Evolutionary conservation across 192 early-diverging fungal genomes (phyloP).

Genomic region (Glomus cerebriforme): DNA sequence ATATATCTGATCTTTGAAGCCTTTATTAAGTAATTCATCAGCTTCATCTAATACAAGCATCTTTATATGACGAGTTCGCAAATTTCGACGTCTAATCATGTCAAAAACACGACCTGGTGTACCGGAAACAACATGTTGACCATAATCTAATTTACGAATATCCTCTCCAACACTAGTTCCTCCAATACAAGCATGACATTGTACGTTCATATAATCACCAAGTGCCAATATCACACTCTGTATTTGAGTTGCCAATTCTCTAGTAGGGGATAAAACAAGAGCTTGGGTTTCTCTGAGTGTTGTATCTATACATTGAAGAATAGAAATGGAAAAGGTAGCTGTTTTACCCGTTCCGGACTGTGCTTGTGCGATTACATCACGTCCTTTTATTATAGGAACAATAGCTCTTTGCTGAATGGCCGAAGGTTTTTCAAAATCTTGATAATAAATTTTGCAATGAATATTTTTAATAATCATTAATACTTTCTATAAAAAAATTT

Average conservation of each 20-base stretch:
- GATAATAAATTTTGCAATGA: not conserved
- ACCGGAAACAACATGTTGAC: constrained; percentile 91
- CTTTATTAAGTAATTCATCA: constrained; percentile 90
- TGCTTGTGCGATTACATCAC: constrained; percentile 96
- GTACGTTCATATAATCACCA: constrained; percentile 97
- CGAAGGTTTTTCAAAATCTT: constrained; percentile 95
- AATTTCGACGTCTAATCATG: constrained; percentile 87
- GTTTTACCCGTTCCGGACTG: constrained; percentile 99
- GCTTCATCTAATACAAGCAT: constrained; percentile 98
- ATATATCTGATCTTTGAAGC: constrained; percentile 98
- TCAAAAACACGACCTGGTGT: constrained; percentile 97
- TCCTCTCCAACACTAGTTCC: constrained; percentile 93
- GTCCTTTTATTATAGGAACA: constrained; percentile 79
- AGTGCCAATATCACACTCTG: constrained; percentile 89
- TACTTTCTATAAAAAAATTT: not conserved
- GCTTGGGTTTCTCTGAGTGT: constrained; percentile 88
- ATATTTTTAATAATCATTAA: not conserved
- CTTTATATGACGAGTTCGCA: constrained; percentile 85
- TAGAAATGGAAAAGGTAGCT: constrained; percentile 94
- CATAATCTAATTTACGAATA: constrained; percentile 87
- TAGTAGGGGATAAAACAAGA: constrained; percentile 90
- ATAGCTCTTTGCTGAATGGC: constrained; percentile 99
- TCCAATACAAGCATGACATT: constrained; percentile 94
- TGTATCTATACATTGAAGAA: constrained; percentile 89
- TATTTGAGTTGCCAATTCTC: constrained; percentile 96